A percentile compares a stretch with the other conserved stretches of the same genome.
These are phyloP conservation scores for Suillus ampliporus DNA, from an alignment of 768 basidiomycete genomes.

Conservation along the genomic window DNA sequence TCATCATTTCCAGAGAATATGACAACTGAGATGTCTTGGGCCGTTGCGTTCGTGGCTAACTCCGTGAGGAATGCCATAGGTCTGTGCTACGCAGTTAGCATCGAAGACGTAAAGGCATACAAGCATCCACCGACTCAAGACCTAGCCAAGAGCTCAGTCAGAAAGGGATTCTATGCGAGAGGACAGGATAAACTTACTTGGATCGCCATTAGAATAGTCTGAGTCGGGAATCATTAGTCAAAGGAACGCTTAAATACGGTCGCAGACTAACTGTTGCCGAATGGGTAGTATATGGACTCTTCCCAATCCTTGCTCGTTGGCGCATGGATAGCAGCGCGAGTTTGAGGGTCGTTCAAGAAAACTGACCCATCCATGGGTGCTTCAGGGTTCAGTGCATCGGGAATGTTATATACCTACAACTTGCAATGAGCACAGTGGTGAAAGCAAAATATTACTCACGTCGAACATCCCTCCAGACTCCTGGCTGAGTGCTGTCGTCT, in stretches of 20 bases:
- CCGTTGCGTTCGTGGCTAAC: constrained; percentile 68
- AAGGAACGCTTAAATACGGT: not conserved
- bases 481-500: constrained; percentile 22
- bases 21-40: constrained; percentile 55
- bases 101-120: not conserved
- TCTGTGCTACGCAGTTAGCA: constrained; percentile 38
- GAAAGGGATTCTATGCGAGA: not conserved
- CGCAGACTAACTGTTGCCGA: constrained; percentile 34
- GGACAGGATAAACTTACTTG: constrained; percentile 33
- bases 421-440: constrained; percentile 1
- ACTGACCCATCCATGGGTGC: constrained; percentile 53
- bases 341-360: constrained; percentile 67
- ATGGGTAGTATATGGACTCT: constrained; percentile 39
- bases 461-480: constrained; percentile 44
- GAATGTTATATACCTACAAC: constrained; percentile 54
- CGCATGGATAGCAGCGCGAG: constrained; percentile 69
- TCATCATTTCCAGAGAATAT: constrained; percentile 76
- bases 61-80: constrained; percentile 69
- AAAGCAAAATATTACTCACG: constrained; percentile 26
- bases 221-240: constrained; percentile 7
- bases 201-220: constrained; percentile 33
- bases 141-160: constrained; percentile 27
- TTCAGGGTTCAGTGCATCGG: constrained; percentile 60
- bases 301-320: constrained; percentile 61
- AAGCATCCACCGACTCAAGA: constrained; percentile 34